Base-by-base conservation (phyloP, 2,329 filamentous ascomycete genomes). In the Fusarium ambrosium region DNA sequence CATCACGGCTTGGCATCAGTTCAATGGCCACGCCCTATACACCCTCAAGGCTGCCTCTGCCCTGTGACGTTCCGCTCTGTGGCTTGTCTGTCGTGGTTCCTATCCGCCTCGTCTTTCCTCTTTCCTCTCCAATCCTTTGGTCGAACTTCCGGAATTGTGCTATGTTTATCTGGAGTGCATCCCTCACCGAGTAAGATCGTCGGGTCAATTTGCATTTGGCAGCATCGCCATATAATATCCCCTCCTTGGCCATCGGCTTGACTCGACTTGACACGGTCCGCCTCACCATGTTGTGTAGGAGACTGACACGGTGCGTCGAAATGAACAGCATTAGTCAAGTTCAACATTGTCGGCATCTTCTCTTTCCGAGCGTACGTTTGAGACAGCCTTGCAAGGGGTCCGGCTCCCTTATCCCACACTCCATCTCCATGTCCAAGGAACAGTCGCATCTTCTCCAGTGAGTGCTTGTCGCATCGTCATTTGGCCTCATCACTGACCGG, bases 71-170 rank as follows among this genome's bases (percentile, higher is more conserved):
- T 58, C n/a, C n/a, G 34, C 34, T 36, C 34, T 36, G 62, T 58
- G 62, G 48, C 62, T 64, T 64, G 62, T 14, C 51, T 64, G 62
- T 36, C 20, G 62, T 64, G 62, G 2, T 24, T 56, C 66, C 51
- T 58, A 39, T 22, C 27, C 60, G 60, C 66, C 56, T 64, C 39
- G 53, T 63, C 24, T 60, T 56, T 29, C 63, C 45, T 65, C 48
- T 63, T 62, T 27, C 34, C 45, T 53, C 68, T 62, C 41, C 24
- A 10, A 22, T 66, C 24, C 55, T 60, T 69, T 61, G 60, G 36
- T 34, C 39, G 32, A 36, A 24, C 22, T 16, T 48, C 55, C 59
- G 34, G 48, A 53, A 48, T 24, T 14, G 39, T 65, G 34, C 14
- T 43, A 55, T 59, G n/a, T 24, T 55, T 36, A 36, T 37, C 20